Conservation (phyloP, 2,329 filamentous ascomycete species). For the Lasiodiplodia hormozganensis region DNA sequence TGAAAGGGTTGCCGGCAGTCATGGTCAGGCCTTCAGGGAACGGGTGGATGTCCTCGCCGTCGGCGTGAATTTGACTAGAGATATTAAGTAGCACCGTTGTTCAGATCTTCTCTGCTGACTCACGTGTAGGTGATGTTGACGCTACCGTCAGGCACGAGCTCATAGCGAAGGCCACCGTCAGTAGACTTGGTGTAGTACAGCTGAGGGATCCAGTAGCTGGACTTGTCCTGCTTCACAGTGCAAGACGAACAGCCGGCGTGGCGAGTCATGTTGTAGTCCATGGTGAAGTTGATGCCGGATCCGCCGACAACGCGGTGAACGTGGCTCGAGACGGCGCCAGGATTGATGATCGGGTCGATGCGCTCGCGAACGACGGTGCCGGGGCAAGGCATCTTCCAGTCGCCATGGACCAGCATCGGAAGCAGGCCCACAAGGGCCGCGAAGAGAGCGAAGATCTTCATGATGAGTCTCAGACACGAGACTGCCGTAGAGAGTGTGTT, state of each 20-base stretch:
- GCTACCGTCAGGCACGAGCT: neutral
- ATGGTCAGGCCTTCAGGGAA: slow-evolving; percentile 77
- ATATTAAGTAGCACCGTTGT: slow-evolving; percentile 38
- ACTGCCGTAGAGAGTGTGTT: neutral
- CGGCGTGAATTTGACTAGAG: slow-evolving; percentile 39
- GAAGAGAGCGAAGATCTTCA: neutral
- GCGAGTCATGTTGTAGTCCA: slow-evolving; percentile 33
- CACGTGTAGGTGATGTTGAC: slow-evolving; percentile 8
- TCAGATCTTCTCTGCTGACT: slow-evolving; percentile 28
- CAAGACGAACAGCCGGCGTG: slow-evolving; percentile 12
- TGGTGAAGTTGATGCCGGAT: slow-evolving; percentile 35
- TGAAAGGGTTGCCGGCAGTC: slow-evolving; percentile 68
- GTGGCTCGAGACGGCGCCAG: slow-evolving; percentile 54
- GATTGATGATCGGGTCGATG: slow-evolving; percentile 72
- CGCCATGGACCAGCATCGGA: neutral
- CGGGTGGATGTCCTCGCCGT: slow-evolving; percentile 67
- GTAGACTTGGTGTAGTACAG: slow-evolving; percentile 41
- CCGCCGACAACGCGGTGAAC: slow-evolving; percentile 35
- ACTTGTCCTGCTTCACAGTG: slow-evolving; percentile 66
- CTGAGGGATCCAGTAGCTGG: slow-evolving; percentile 42
- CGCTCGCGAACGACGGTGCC: slow-evolving; percentile 66
- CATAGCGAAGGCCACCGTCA: neutral
- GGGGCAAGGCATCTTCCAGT: slow-evolving; percentile 50
- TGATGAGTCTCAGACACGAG: neutral
- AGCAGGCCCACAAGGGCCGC: neutral